phyloP scores from a whole-genome alignment of 352 stramenopile species.

The Elongisporangium prolatum region DNA sequence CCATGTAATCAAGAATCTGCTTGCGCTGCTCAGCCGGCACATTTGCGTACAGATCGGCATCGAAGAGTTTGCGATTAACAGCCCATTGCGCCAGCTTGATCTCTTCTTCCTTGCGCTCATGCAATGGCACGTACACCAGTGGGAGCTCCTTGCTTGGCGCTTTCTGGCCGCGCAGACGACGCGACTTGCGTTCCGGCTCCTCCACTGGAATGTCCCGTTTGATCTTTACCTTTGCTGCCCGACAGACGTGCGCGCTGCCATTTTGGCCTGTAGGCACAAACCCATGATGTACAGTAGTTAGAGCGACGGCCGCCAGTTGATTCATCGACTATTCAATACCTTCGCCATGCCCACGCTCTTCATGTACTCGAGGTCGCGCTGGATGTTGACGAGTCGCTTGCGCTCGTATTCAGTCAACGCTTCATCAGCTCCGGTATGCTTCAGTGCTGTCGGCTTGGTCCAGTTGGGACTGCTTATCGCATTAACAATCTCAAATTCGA shows the following conservation, averaged over 20 bases:
- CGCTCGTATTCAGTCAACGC: slow-evolving; percentile 69
- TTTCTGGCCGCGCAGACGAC: slow-evolving; percentile 49
- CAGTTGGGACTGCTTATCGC: background rate
- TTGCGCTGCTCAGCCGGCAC: background rate
- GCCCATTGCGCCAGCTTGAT: too few species aligned
- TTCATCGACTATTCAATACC: too few species aligned
- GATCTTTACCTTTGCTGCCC: slow-evolving; percentile 1
- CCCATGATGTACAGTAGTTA: background rate
- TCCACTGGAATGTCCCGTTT: too few species aligned
- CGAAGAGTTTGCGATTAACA: background rate
- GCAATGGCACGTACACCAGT: too few species aligned
- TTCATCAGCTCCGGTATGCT: background rate
- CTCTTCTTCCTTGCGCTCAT: too few species aligned
- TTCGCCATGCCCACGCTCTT: slow-evolving; percentile 75
- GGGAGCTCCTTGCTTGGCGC: too few species aligned
- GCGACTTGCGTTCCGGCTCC: slow-evolving; percentile 37
- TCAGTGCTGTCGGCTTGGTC: too few species aligned
- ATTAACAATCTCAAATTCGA: too few species aligned
- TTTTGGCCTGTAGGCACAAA: slow-evolving; percentile 31
- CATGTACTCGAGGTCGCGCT: slow-evolving; percentile 84
- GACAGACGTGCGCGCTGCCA: slow-evolving; percentile 48
- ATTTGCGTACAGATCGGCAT: background rate
- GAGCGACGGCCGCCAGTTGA: too few species aligned
- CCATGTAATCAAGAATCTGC: too few species aligned
- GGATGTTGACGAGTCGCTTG: slow-evolving; percentile 79